Base-by-base conservation (phyloP, 2,329 filamentous ascomycete genomes). In the Fusarium floridanum region DNA sequence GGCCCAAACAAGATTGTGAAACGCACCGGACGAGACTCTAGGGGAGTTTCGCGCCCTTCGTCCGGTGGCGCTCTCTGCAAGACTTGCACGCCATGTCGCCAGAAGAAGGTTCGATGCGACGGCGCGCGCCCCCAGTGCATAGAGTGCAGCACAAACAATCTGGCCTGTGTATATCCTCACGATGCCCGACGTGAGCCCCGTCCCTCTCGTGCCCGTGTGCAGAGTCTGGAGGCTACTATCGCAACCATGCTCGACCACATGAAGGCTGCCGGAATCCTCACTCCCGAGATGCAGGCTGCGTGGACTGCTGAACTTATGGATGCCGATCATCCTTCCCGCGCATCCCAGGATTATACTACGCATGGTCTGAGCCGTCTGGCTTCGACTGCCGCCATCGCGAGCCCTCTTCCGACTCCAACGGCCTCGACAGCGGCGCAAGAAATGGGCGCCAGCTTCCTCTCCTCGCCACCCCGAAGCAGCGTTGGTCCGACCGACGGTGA, bases 91-190 rank as follows among this genome's bases (percentile, higher is more conserved):
- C 77, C 78, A 36, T 83, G 81, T 66, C 81, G 81, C 45, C 80
- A 81, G 73, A 82, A 81, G 67, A 83, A 83, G 68, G 79, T 83
- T 64, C 79, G 80, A 66, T 83, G 81, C 75, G 80, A 82, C 67
- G 81, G 81, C 53, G 69, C 70, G 29, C 80, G 80, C 53, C 81
- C 81, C 2, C 78, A 80, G 29, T 83, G 81, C 57, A 66, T 74
- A 9, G 81, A 80, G 45, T 83, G 81, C 69, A 77, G 68, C 45
- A 75, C 74, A 27, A 79, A 76, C 56, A 78, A 71, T 22, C 61
- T 80, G 12, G 66, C 77, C 20, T 83, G 81, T 61, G 66, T 80
- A 43, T 83, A 83, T 66, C 81, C 81, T 14, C 80, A 80, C 50
- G 81, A 83, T 78, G 80, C 80, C 29, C 73, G 81, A 41, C 76